Base-by-base conservation (phyloP, 495 filamentous ascomycete genomes). In the Aspergillus egyptiacus region DNA sequence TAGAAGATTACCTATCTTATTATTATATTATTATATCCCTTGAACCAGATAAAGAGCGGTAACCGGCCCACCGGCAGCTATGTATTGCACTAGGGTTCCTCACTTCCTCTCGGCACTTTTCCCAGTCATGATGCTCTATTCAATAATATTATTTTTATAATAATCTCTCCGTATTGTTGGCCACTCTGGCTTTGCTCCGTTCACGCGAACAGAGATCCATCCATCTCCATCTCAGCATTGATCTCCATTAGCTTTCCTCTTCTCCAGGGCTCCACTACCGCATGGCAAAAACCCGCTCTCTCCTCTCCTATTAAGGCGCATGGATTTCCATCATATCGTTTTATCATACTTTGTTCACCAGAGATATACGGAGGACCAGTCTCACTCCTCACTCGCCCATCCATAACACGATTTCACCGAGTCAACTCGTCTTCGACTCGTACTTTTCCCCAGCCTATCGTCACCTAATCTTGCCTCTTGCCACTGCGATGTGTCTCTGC, bases 41-140 rank as follows among this genome's bases (percentile, higher is more conserved):
- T 30, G 6, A 37, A 22, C 13, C 6, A 37, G 17, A 20, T 6
- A 43, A 43, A 43, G 40, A 43, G 40, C 40, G 40, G 40, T 32
- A 31, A 46, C 47, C 47, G 50, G 52, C 50, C 57, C 57, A 56
- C 57, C 43, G 10, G 28, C 41, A 38, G 40, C 44, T n/a, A n/a
- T n/a, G n/a, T n/a, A n/a, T n/a, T n/a, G n/a, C n/a, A n/a, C n/a
- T n/a, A n/a, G n/a, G n/a, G 46, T 53, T 53, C 52, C 45, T 55
- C n/a, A n/a, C n/a, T n/a, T n/a, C n/a, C n/a, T n/a, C n/a, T 59
- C 57, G 57, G 57, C 50, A 51, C 53, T 56, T 60, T 56, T 41
- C 46, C 37, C 38, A 53, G 53, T 48, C 49, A 33, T 55, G 45
- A 43, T 24, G 7, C 39, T 32, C 24, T 27, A n/a, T n/a, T n/a